These are phyloP conservation scores for Fusarium keratoplasticum DNA, from an alignment of 2,329 filamentous ascomycete genomes.

Conservation along the genomic window DNA sequence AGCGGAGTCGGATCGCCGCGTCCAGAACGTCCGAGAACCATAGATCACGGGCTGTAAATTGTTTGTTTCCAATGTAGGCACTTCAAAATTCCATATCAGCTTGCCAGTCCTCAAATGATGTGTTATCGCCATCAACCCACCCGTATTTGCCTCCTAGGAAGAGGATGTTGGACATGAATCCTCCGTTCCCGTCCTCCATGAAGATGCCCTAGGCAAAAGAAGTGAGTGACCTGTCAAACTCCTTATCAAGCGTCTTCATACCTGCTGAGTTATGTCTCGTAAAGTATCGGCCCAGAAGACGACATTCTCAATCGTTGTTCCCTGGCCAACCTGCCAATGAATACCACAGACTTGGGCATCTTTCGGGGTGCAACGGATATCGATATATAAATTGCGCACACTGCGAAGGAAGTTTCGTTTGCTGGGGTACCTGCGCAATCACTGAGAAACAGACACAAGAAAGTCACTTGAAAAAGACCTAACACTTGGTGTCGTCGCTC, in stretches of 20 bases:
- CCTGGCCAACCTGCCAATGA: constrained; percentile 73
- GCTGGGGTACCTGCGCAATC: constrained; percentile 40
- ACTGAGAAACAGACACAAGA: neutral
- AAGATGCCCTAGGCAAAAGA: constrained; percentile 28
- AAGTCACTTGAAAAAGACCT: constrained; percentile 23
- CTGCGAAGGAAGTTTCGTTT: constrained; percentile 73
- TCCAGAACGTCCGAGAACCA: constrained; percentile 71
- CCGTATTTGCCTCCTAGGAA: constrained; percentile 70
- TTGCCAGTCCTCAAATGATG: constrained; percentile 32
- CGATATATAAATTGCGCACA: constrained; percentile 74
- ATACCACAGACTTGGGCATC: constrained; percentile 56
- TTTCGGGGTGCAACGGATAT: constrained; percentile 54
- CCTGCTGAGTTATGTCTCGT: constrained; percentile 36
- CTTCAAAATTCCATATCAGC: constrained; percentile 46
- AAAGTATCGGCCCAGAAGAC: constrained; percentile 53
- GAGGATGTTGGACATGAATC: constrained; percentile 68
- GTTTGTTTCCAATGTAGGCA: constrained; percentile 66
- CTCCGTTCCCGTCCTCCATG: constrained; percentile 52
- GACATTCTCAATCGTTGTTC: constrained; percentile 62
- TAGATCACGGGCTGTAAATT: constrained; percentile 76
- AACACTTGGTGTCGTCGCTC: constrained; percentile 26
- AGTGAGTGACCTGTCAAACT: neutral
- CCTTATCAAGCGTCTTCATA: constrained; percentile 9
- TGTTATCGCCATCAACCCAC: neutral
- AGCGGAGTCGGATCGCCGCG: constrained; percentile 75